Percentiles rank a stretch among this genome's conserved stretches.
Evolutionary conservation across 2,329 filamentous ascomycete genomes (phyloP).

Genomic region (Canariomyces notabilis): DNA sequence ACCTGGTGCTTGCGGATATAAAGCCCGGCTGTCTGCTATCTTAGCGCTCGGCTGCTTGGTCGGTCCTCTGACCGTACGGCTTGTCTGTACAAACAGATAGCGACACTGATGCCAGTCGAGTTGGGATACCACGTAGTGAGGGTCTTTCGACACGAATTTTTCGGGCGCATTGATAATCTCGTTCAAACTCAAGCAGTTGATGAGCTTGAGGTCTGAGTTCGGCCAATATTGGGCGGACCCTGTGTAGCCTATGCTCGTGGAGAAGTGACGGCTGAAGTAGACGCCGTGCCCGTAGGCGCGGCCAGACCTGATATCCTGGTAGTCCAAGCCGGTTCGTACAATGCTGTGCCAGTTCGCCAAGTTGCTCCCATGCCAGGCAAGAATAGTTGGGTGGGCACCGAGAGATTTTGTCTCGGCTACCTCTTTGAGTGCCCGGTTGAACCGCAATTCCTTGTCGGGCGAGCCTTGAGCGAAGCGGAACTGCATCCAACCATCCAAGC

Average conservation of each 20-base stretch:
- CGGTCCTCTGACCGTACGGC: background rate
- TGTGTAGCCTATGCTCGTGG: conserved; percentile 51
- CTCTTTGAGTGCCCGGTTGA: conserved; percentile 56
- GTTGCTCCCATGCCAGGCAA: conserved; percentile 80
- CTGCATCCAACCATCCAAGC: conserved; percentile 66
- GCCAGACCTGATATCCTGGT: conserved; percentile 56
- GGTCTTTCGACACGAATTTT: conserved; percentile 50
- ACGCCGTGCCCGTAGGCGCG: conserved; percentile 73
- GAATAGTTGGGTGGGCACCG: conserved; percentile 60
- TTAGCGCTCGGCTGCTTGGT: conserved; percentile 1
- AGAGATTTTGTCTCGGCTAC: conserved; percentile 29
- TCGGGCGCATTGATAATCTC: conserved; percentile 74
- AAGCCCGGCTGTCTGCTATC: background rate
- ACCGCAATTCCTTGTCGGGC: conserved; percentile 77
- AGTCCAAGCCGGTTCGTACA: conserved; percentile 75
- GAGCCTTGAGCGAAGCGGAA: conserved; percentile 86
- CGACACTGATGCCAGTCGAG: conserved; percentile 86
- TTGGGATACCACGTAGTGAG: conserved; percentile 68
- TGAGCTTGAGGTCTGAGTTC: conserved; percentile 58
- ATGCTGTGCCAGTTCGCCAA: conserved; percentile 86
- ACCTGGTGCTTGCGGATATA: conserved; percentile 19
- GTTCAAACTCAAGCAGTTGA: conserved; percentile 64
- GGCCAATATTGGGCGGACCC: conserved; percentile 42
- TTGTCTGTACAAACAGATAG: conserved; percentile 62
- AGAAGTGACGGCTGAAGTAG: conserved; percentile 65